Evolutionary conservation across 139 green algal species (phyloP).

Genomic region (Ettlia oleoabundans): DNA sequence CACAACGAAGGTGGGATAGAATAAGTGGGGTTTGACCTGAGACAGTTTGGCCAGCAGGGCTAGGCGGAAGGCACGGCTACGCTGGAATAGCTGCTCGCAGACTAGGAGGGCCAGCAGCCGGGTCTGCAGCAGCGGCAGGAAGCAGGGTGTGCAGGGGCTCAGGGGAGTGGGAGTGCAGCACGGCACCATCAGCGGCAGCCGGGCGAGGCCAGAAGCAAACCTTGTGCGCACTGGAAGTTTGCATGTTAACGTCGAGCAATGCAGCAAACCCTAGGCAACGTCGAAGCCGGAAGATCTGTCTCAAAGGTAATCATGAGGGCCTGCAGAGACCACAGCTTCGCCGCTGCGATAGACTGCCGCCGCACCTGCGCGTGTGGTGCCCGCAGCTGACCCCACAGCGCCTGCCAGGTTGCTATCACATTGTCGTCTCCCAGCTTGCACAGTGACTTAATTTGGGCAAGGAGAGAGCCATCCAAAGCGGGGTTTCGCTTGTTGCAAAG

Average conservation of each 20-base stretch:
- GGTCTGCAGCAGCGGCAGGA: constrained; percentile 11
- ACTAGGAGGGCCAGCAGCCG: constrained; percentile 50
- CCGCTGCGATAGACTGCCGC: too few species aligned
- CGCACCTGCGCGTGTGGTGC: constrained; percentile 16
- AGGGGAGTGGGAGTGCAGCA: background rate
- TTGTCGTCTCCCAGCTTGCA: background rate
- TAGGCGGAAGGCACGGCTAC: constrained; percentile 43
- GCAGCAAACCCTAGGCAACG: too few species aligned
- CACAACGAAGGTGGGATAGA: background rate
- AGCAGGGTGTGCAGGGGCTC: background rate
- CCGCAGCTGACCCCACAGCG: constrained; percentile 5
- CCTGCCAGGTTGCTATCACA: background rate
- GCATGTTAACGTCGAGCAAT: too few species aligned
- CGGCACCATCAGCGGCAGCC: too few species aligned
- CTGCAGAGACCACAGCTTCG: background rate
- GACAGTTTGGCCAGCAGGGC: constrained; percentile 1
- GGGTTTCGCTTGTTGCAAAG: background rate
- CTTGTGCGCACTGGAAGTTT: too few species aligned
- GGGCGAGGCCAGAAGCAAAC: too few species aligned
- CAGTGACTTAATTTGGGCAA: background rate
- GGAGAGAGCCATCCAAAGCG: background rate
- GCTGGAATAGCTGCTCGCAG: constrained; percentile 50
- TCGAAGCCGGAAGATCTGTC: too few species aligned
- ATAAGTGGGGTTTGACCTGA: background rate
- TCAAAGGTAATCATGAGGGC: background rate